Evolutionary conservation across 1,284 basidiomycete species (phyloP), one percentile per base, ranked within the genome.

Genomic region (Ceratobasidium sp.): DNA sequence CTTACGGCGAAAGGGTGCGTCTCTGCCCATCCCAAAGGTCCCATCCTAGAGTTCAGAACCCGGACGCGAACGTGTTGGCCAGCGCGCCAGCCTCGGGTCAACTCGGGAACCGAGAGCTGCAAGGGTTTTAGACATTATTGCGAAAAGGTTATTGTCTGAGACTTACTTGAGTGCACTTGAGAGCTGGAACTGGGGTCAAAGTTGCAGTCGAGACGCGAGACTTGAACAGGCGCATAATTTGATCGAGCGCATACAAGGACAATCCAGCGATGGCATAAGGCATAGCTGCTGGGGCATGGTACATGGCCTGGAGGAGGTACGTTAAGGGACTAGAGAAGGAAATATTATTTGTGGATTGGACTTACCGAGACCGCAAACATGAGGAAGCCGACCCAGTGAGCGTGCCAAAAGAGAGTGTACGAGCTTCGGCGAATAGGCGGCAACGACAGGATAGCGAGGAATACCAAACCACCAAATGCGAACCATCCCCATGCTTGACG

Each of bases 21-120:
- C 40, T 71, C 72, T 3, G 58, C 58, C 58, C 69, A 42, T 2
- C 45, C 38, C 2, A 47, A 35, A 12, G 38, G 0, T 17, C 71
- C 71, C 50, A 72, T 64, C 17, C 55, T 49, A 43, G 49, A 56
- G 17, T 68, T 67, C 27, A 71, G 47, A 15, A 68, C 68, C 20
- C 65, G 56, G 10, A 73, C 55, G n/a, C 72, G 72, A 32, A 73
- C 71, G 47, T 73, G 72, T 58, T 73, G 72, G 5, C 72, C 72
- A 5, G 72, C 72, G 13, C 71, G 68, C 72, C 72, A 73, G 2
- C 72, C 72, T 7, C 62, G 55, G 12, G 52, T 55, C 27, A 73
- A 42, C 10, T 62, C 40, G 2, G 70, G 72, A 43, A 73, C 52
- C 29, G 62, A 65, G 17, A 65, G 50, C 50, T 64, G 31, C 29